These are phyloP conservation scores for Metschnikowia koreensis DNA, from an alignment of 805 yeast genomes.

Conservation along the genomic window DNA sequence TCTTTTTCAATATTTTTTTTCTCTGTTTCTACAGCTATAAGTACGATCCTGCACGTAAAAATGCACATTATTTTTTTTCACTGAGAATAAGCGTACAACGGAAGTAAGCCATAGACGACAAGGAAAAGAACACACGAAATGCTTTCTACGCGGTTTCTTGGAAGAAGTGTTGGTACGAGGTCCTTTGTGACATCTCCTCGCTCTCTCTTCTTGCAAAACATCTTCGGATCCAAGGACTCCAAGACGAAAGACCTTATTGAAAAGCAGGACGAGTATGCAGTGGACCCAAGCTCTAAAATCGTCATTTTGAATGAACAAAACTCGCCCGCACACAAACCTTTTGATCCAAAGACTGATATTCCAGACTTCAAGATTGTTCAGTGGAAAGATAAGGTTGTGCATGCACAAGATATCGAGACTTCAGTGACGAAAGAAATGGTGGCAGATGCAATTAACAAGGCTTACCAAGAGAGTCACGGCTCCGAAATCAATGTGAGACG, in stretches of 20 bases:
- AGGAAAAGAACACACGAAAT: background rate
- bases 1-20: no score
- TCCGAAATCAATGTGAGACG: constrained; percentile 7
- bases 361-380: constrained; percentile 34
- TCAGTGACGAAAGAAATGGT: constrained; percentile 27
- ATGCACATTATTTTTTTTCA: constrained; percentile 2
- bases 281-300: constrained; percentile 31
- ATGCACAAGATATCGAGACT: constrained; percentile 27
- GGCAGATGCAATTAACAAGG: constrained; percentile 23
- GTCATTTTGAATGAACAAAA: constrained; percentile 36
- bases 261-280: constrained; percentile 39
- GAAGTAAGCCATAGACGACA: background rate
- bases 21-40: background rate
- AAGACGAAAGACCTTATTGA: constrained; percentile 36
- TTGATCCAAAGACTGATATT: constrained; percentile 30
- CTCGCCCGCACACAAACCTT: constrained; percentile 29
- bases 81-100: background rate
- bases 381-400: constrained; percentile 34
- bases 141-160: constrained; percentile 7
- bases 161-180: constrained; percentile 2
- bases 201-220: constrained; percentile 28
- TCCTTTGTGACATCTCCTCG: constrained; percentile 15
- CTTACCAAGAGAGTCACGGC: constrained; percentile 20
- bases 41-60: background rate
- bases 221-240: constrained; percentile 33